phyloP scores from a whole-genome alignment of 768 basidiomycete genomes.

The Coprinellus micaceus region DNA sequence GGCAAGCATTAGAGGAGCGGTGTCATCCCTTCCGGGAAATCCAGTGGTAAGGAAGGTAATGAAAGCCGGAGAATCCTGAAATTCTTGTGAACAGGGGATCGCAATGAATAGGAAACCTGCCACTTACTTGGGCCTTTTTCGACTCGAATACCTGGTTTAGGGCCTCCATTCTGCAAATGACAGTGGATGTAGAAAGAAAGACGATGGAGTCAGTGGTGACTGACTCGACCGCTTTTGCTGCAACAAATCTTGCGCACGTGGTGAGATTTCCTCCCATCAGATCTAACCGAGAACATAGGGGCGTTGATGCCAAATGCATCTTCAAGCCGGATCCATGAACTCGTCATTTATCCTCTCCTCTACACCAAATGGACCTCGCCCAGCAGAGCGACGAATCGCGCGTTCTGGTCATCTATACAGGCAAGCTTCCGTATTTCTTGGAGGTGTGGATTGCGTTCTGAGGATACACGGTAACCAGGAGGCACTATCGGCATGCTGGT shows the following conservation, averaged over 20 bases:
- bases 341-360: neutral
- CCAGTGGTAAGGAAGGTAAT: slow-evolving; percentile 95
- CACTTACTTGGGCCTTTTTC: slow-evolving; percentile 53
- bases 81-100: neutral
- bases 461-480: slow-evolving; percentile 27
- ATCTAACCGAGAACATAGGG: slow-evolving; percentile 11
- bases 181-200: slow-evolving; percentile 11
- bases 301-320: slow-evolving; percentile 2
- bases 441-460: neutral
- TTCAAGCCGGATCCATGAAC: neutral
- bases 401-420: slow-evolving; percentile 88
- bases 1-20: slow-evolving; percentile 83
- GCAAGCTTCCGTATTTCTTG: slow-evolving; percentile 18
- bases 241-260: slow-evolving; percentile 12
- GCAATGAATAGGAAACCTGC: neutral
- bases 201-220: slow-evolving; percentile 16
- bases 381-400: slow-evolving; percentile 62
- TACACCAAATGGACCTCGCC: slow-evolving; percentile 43
- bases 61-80: slow-evolving; percentile 56
- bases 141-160: slow-evolving; percentile 65
- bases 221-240: slow-evolving; percentile 12
- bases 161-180: slow-evolving; percentile 52
- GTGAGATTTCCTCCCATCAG: slow-evolving; percentile 14
- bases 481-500: slow-evolving; percentile 90
- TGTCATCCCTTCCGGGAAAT: slow-evolving; percentile 74